phyloP scores from a whole-genome alignment of 768 basidiomycete species.

The Amanita exitialis region DNA sequence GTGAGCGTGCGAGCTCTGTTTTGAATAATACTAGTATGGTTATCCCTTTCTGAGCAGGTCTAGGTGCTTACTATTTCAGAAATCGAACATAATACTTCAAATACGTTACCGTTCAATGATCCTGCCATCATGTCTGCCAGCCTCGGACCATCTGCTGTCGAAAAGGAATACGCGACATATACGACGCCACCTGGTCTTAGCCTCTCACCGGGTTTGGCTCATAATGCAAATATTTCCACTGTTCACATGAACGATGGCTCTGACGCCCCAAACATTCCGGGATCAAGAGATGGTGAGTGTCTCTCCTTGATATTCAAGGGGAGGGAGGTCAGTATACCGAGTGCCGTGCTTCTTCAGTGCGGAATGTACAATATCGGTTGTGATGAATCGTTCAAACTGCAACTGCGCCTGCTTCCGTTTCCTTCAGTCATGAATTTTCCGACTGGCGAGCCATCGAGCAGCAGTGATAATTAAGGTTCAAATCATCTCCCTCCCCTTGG shows the following conservation, averaged over 20 bases:
- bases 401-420: slow-evolving; percentile 20
- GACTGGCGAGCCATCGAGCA: slow-evolving; percentile 23
- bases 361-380: slow-evolving; percentile 67
- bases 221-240: slow-evolving; percentile 13
- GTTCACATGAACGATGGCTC: slow-evolving; percentile 12
- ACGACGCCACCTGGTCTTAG: slow-evolving; percentile 65
- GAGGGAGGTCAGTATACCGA: slow-evolving; percentile 87
- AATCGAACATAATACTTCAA: slow-evolving; percentile 6
- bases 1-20: slow-evolving; percentile 37
- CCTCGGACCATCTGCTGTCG: slow-evolving; percentile 32
- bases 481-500: slow-evolving; percentile 35
- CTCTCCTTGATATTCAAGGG: slow-evolving; percentile 44
- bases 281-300: slow-evolving; percentile 58
- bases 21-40: slow-evolving; percentile 15
- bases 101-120: slow-evolving; percentile 50
- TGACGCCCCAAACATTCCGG: slow-evolving; percentile 18
- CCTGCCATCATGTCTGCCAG: slow-evolving; percentile 77
- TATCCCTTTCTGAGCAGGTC: background rate
- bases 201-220: slow-evolving; percentile 25
- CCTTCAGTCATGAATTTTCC: slow-evolving; percentile 26
- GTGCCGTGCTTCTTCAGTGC: slow-evolving; percentile 84
- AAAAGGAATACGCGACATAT: slow-evolving; percentile 22
- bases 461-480: slow-evolving; percentile 20
- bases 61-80: background rate
- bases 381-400: slow-evolving; percentile 39